A percentile compares a stretch with the other conserved stretches of the same genome.
phyloP scores from a whole-genome alignment of 768 basidiomycete genomes.

The Lactarius deliciosus region DNA sequence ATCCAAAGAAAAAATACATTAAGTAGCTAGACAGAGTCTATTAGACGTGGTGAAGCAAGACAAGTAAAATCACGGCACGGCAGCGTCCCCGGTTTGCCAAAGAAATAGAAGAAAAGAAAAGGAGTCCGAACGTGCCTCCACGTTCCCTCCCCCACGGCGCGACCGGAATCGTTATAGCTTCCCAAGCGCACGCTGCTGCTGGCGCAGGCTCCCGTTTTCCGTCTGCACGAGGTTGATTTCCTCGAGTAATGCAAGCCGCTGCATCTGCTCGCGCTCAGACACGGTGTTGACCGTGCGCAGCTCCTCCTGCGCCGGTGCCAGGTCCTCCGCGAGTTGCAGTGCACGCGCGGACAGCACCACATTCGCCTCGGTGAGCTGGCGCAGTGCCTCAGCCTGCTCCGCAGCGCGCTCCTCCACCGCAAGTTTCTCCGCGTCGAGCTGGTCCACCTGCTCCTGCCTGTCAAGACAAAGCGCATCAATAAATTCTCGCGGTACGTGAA shows the following conservation, averaged over 20 bases:
- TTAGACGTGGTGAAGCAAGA: not conserved
- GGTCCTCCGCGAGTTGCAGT: constrained; percentile 69
- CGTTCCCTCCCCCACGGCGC: not conserved
- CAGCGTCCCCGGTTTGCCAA: not conserved
- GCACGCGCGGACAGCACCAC: constrained; percentile 70
- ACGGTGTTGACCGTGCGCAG: constrained; percentile 50
- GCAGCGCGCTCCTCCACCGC: constrained; percentile 66
- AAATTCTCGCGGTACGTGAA: constrained; percentile 6
- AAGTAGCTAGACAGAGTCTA: not conserved
- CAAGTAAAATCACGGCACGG: not conserved
- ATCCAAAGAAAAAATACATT: not conserved
- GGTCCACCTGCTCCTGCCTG: constrained; percentile 73
- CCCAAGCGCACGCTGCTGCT: constrained; percentile 59
- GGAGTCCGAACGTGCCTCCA: not conserved
- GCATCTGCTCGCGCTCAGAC: constrained; percentile 71
- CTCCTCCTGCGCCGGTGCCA: constrained; percentile 65
- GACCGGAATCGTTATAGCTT: constrained; percentile 42
- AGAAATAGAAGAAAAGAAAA: not conserved
- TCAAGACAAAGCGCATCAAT: not conserved
- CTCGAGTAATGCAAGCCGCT: constrained; percentile 82
- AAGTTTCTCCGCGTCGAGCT: constrained; percentile 58
- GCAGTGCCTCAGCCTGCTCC: constrained; percentile 71
- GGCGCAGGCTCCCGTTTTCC: constrained; percentile 69
- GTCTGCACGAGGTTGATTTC: constrained; percentile 83
- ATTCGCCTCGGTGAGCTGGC: constrained; percentile 77